Evolutionary conservation across 129 eudicot genomes (phyloP), one percentile per base, ranked within the genome.

Genomic region (Rutidosis leptorrhynchoides): DNA sequence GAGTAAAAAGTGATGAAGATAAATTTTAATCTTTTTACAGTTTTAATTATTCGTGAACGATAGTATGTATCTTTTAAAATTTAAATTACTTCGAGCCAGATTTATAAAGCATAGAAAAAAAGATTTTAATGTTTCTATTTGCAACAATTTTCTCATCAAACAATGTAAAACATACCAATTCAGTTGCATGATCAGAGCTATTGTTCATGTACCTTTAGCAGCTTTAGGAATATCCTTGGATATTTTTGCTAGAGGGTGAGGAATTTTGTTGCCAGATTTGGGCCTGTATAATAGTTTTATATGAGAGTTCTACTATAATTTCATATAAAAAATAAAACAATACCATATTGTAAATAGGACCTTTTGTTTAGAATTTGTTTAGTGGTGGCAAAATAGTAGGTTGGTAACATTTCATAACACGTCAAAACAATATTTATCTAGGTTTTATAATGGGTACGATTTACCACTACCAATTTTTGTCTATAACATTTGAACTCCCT

Each of bases 221-320:
- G 68, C 73, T 43, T 66, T 83, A 5, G 81, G 67, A 73, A 78
- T 56, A 23, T 79, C 87, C 61, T 40, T 76, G 7, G 81, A 58
- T 46, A 85, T 74, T 64, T 71, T 83, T 25, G 64, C 23, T 22
- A 67, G 62, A 5, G 83, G 67, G 10, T 83, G 83, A 51, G 86
- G 73, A 53, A 62, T 37, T 71, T 8, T 19, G 19, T 8, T 49
- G 15, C 86, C 48, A 56, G 90, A 42, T 67, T 77, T 81, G 1
- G 82, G 63, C 83, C 94, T 85, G 79, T 75, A 73, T 53, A 70
- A 51, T 30, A 61, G 21, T 24, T 46, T 59, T 25, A 16, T 46
- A 17, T 22, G 37, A 49, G 55, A 3, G 24, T 49, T 40, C 32
- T 25, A 24, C 61, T 27, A 59, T 35, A 35, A 35, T 14, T 35